Conservation (phyloP, 768 basidiomycete genomes). For the Auricularia sp. region DNA sequence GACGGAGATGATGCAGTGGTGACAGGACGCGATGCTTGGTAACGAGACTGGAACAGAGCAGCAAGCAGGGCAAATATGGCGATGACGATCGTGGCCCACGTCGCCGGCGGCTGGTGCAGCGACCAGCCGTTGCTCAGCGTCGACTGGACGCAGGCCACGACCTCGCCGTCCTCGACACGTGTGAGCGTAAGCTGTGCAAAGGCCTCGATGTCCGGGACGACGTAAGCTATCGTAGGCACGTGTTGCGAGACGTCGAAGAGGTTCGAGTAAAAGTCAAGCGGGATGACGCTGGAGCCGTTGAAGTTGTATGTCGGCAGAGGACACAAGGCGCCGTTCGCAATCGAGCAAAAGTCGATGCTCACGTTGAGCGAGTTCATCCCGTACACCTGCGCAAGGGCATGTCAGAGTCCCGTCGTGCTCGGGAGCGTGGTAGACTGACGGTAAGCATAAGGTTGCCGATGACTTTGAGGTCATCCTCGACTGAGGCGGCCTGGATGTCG, state of each 20-base stretch:
- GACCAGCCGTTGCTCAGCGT: slow-evolving; percentile 90
- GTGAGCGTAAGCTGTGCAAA: slow-evolving; percentile 70
- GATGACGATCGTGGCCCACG: slow-evolving; percentile 61
- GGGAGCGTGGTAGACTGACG: slow-evolving; percentile 14
- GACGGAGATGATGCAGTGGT: slow-evolving; percentile 39
- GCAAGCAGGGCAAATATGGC: slow-evolving; percentile 44
- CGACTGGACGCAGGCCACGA: slow-evolving; percentile 85
- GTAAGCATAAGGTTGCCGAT: slow-evolving; percentile 73
- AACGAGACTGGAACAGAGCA: slow-evolving; percentile 28
- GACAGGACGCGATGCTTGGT: slow-evolving; percentile 26
- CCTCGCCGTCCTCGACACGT: slow-evolving; percentile 54
- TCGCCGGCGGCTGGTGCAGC: slow-evolving; percentile 58
- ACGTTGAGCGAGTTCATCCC: slow-evolving; percentile 73
- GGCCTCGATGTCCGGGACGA: slow-evolving; percentile 86
- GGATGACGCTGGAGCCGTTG: slow-evolving; percentile 43
- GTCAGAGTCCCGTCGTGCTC: not conserved
- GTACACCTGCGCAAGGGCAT: slow-evolving; percentile 34
- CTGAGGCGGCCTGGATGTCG: slow-evolving; percentile 77
- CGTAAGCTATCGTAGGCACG: slow-evolving; percentile 74
- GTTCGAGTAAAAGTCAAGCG: slow-evolving; percentile 22
- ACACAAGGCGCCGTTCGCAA: slow-evolving; percentile 72
- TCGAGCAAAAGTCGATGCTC: slow-evolving; percentile 76
- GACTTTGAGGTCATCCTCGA: slow-evolving; percentile 69
- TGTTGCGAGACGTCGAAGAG: slow-evolving; percentile 43
- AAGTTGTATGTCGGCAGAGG: slow-evolving; percentile 12